Evolutionary conservation across 2,329 filamentous ascomycete genomes (phyloP), one percentile per base, ranked within the genome.

Genomic region (Paraphoma chrysanthemicola): DNA sequence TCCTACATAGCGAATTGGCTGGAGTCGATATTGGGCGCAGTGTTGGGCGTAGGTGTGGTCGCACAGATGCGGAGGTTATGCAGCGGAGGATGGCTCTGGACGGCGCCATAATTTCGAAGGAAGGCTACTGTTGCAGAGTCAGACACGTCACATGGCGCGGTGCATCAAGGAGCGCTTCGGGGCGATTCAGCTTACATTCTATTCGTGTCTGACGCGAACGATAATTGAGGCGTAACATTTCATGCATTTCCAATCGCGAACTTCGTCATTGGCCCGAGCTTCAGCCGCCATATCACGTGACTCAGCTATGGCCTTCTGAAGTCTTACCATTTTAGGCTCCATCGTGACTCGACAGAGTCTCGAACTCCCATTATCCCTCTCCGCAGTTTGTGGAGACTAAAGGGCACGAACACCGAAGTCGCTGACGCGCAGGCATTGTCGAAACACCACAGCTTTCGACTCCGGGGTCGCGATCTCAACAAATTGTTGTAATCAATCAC

Each of bases 261-360:
- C 60, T 67, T 67, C 68, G 70, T 75, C 67, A 72, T 73, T 59
- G 68, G 66, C 53, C 67, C 68, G 51, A 68, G 59, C 62, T 64
- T 56, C 55, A 53, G 39, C 51, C 66, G 58, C 59, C 67, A 56
- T 65, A 66, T 74, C 71, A 74, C 68, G 63, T 73, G 71, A 28
- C 18, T 38, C 10, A 60, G 57, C 50, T 66, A 67, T 66, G 44
- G 39, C 30, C 8, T 41, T 44, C 23, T 44, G 3, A 28, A 3
- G 10, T 10, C 17, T 23, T 23, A 6, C 23, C 42, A 28, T 23
- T 7, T 6, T 4, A 29, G 23, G 14, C 29, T 29, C 23, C 23
- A 12, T 28, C 6, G 2, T 1, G 10, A 38, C 23, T 23, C 23
- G 3, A 23, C 23, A 23, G 23, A 23, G 23, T 38, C 33, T 38